phyloP scores from a whole-genome alignment of 2,329 filamentous ascomycete species.

The Gaeumannomyces sp. region DNA sequence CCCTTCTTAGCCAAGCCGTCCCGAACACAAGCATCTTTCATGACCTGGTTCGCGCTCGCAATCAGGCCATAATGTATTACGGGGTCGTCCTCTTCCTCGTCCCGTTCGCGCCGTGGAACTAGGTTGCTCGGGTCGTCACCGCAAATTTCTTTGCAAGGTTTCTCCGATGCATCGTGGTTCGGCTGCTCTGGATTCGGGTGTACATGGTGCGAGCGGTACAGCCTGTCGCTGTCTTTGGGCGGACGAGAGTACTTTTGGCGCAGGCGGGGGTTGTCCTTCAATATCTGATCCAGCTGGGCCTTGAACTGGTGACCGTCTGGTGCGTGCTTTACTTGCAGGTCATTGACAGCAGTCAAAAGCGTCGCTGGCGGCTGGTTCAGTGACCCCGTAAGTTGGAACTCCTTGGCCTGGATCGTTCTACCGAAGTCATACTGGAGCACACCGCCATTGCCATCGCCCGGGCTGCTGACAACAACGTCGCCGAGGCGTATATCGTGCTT shows the following conservation, averaged over 20 bases:
- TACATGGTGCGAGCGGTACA: background rate
- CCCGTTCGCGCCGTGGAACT: conserved; percentile 3
- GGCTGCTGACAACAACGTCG: conserved; percentile 24
- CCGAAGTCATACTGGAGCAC: conserved; percentile 24
- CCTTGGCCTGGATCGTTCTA: conserved; percentile 17
- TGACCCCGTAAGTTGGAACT: conserved; percentile 11
- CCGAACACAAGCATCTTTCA: conserved; percentile 22
- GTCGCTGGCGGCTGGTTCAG: conserved; percentile 5
- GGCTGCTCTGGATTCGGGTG: background rate
- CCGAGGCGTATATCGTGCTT: conserved; percentile 29
- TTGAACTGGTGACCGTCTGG: conserved; percentile 18
- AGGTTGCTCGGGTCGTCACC: conserved; percentile 7
- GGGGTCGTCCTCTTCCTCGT: conserved; percentile 18
- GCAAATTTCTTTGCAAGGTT: conserved; percentile 1
- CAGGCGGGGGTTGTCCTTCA: background rate
- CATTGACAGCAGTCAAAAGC: conserved; percentile 4
- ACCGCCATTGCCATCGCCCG: conserved; percentile 17
- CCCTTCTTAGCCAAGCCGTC: conserved; percentile 21
- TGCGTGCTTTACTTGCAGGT: background rate
- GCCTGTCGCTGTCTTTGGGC: background rate
- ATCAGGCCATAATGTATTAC: conserved; percentile 29
- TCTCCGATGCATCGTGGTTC: background rate
- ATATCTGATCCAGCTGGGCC: conserved; percentile 5
- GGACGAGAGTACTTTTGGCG: conserved; percentile 2
- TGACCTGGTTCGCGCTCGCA: conserved; percentile 25